Conservation (phyloP, 352 stramenopile genomes). For the Pythium chondricola region DNA sequence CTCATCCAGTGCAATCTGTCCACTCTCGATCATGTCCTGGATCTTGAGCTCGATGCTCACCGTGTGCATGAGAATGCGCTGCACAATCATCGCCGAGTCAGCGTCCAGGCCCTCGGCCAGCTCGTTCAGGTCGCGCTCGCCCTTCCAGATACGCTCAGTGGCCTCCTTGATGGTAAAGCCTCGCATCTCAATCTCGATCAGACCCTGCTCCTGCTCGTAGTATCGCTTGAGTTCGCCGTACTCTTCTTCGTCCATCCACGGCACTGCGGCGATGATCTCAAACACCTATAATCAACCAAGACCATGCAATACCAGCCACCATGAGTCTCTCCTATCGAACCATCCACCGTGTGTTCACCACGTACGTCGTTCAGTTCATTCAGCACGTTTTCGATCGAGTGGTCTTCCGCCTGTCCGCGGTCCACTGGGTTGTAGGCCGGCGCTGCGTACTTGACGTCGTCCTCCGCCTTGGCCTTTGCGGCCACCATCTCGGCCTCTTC, state of each 20-base stretch:
- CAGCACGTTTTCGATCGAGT: slow-evolving; percentile 51
- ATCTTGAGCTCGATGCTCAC: slow-evolving; percentile 59
- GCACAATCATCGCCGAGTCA: slow-evolving; percentile 60
- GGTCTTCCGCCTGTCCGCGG: slow-evolving; percentile 30
- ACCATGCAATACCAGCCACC: too few relatives aligned
- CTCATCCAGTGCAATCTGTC: slow-evolving; percentile 1
- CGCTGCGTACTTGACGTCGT: slow-evolving; percentile 32
- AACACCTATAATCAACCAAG: slow-evolving; percentile 34
- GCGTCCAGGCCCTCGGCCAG: slow-evolving; percentile 39
- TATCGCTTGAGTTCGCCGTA: slow-evolving; percentile 47
- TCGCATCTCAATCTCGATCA: slow-evolving; percentile 54
- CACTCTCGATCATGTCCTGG: slow-evolving; percentile 29
- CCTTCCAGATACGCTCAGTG: slow-evolving; percentile 55
- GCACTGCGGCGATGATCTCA: slow-evolving; percentile 63
- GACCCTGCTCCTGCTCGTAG: slow-evolving; percentile 50
- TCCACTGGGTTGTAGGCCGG: slow-evolving; percentile 53
- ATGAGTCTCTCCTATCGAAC: too few relatives aligned
- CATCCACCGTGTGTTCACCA: too few relatives aligned
- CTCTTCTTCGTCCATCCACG: slow-evolving; percentile 62
- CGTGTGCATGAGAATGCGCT: slow-evolving; percentile 70
- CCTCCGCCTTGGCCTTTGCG: slow-evolving; percentile 28
- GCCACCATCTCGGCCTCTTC: slow-evolving; percentile 28
- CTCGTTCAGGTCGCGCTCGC: slow-evolving; percentile 52
- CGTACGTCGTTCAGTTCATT: slow-evolving; percentile 53
- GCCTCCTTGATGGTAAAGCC: slow-evolving; percentile 51